Conservation (phyloP, 2,329 filamentous ascomycete species). For the Penicillium aurantiogriseum region DNA sequence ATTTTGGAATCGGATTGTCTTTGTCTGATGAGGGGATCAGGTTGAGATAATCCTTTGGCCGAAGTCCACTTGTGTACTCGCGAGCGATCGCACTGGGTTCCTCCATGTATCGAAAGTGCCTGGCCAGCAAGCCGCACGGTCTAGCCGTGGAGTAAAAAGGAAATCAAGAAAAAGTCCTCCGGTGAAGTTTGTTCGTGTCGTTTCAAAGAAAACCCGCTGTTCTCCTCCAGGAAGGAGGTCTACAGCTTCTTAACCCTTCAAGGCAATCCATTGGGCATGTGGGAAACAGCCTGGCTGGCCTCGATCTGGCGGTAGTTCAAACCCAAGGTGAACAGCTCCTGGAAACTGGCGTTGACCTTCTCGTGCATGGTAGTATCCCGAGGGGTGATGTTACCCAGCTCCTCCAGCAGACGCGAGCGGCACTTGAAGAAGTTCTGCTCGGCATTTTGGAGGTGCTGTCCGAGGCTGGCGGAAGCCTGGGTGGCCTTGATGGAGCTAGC, state of each 20-base stretch:
- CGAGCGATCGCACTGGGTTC: slow-evolving; percentile 2
- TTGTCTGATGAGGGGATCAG: neutral
- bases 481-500: slow-evolving; percentile 34
- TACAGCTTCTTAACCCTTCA: slow-evolving; percentile 24
- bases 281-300: slow-evolving; percentile 41
- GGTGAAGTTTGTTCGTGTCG: neutral
- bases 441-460: slow-evolving; percentile 43
- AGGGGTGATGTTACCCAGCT: slow-evolving; percentile 40
- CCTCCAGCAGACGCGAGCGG: slow-evolving; percentile 40
- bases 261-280: slow-evolving; percentile 35
- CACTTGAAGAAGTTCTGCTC: slow-evolving; percentile 45
- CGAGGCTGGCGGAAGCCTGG: slow-evolving; percentile 35
- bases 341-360: slow-evolving; percentile 45
- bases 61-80: neutral
- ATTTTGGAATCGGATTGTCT: neutral
- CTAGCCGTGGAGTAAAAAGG: slow-evolving; percentile 1
- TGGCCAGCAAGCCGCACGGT: slow-evolving; percentile 7
- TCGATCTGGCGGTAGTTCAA: slow-evolving; percentile 45
- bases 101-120: slow-evolving; percentile 2
- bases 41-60: neutral
- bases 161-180: slow-evolving; percentile 10
- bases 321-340: slow-evolving; percentile 45
- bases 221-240: neutral
- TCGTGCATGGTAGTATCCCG: slow-evolving; percentile 44
- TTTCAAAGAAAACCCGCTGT: slow-evolving; percentile 1